Evolutionary conservation across 257 asterid species (phyloP).

Genomic region (Henckelia pumila): DNA sequence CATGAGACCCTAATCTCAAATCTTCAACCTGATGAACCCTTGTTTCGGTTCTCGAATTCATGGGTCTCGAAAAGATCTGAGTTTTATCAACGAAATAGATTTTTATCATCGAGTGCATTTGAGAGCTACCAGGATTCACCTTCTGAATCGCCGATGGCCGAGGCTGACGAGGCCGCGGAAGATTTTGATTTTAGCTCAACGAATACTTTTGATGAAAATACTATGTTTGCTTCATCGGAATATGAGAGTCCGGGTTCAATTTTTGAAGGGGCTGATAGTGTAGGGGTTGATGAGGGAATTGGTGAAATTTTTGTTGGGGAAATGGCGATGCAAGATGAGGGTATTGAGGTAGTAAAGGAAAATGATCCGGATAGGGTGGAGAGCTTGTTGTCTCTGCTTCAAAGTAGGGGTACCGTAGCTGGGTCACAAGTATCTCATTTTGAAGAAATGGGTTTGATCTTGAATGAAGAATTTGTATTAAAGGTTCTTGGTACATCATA

Average conservation of each 20-base stretch:
- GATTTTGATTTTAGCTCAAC: slow-evolving; percentile 32
- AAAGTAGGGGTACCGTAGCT: slow-evolving; percentile 44
- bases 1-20: slow-evolving; percentile 14
- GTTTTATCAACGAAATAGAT: slow-evolving; percentile 30
- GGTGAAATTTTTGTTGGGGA: slow-evolving; percentile 25
- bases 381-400: slow-evolving; percentile 66
- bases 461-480: slow-evolving; percentile 55
- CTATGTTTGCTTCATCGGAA: slow-evolving; percentile 13
- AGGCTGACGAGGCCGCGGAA: slow-evolving; percentile 18
- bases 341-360: slow-evolving; percentile 30
- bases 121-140: slow-evolving; percentile 32
- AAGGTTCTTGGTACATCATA: slow-evolving; percentile 59
- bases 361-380: slow-evolving; percentile 53
- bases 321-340: slow-evolving; percentile 26
- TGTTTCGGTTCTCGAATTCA: slow-evolving; percentile 29
- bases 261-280: slow-evolving; percentile 22
- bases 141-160: slow-evolving; percentile 22
- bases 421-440: slow-evolving; percentile 52
- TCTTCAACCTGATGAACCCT: slow-evolving; percentile 26
- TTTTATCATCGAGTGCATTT: slow-evolving; percentile 50
- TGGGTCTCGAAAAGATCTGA: slow-evolving; percentile 19
- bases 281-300: slow-evolving; percentile 25
- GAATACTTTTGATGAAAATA: slow-evolving; percentile 26
- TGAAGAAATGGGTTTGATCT: slow-evolving; percentile 41
- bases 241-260: slow-evolving; percentile 29